Percentiles rank a stretch among this genome's conserved stretches.
phyloP scores from a whole-genome alignment of 129 eudicot species.

The Centella asiatica region DNA sequence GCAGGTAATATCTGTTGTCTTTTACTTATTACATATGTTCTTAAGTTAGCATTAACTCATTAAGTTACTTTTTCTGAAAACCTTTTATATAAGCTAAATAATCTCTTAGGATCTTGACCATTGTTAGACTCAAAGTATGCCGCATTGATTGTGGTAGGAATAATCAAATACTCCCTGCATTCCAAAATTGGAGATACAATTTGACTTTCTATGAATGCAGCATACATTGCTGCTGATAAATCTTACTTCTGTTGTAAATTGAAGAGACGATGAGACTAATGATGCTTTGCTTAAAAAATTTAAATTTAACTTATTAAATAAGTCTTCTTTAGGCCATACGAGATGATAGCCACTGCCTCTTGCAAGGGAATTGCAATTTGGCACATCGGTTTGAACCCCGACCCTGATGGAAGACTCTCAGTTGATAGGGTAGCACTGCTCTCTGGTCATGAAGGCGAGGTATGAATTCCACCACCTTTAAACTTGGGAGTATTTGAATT shows the following conservation, averaged over 20 bases:
- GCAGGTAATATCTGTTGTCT: conserved; percentile 42
- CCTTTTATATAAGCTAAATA: neutral
- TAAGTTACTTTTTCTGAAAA: neutral
- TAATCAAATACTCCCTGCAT: too few relatives aligned
- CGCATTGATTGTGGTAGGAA: too few relatives aligned
- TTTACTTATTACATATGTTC: neutral
- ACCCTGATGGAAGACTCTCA: conserved; percentile 73
- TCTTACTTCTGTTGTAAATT: neutral
- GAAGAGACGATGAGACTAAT: neutral
- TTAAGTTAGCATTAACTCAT: neutral
- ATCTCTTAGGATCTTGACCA: neutral
- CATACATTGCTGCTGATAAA: too few relatives aligned
- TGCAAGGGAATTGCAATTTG: conserved; percentile 77
- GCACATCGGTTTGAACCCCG: conserved; percentile 75
- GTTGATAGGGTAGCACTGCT: conserved; percentile 53
- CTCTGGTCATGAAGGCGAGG: conserved; percentile 61
- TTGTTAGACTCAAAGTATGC: too few relatives aligned
- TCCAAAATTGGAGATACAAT: too few relatives aligned
- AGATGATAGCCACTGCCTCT: conserved; percentile 80
- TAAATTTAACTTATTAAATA: neutral
- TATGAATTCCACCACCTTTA: conserved; percentile 14
- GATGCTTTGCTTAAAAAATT: neutral
- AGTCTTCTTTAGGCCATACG: conserved; percentile 54
- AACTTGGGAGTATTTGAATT: neutral
- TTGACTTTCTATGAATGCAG: too few relatives aligned